Evolutionary conservation across 2,329 filamentous ascomycete genomes (phyloP).

Genomic region (Ceratocystis diversiconidia): DNA sequence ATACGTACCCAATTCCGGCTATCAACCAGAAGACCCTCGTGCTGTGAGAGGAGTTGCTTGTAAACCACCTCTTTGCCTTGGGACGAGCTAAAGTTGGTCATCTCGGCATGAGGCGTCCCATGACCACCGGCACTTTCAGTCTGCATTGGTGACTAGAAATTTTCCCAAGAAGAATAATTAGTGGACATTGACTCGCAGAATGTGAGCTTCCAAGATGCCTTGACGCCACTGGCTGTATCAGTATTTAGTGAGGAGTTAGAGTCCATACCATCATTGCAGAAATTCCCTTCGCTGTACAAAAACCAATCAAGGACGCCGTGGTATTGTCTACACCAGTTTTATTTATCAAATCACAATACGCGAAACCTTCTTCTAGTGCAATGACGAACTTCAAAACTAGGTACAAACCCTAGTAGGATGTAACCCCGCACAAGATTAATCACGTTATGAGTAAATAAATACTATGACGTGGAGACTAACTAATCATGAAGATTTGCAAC

Average conservation of each 20-base stretch:
- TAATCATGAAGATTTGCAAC: background rate
- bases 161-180: background rate
- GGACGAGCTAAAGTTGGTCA: conserved; percentile 54
- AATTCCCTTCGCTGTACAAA: background rate
- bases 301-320: too few relatives aligned
- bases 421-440: background rate
- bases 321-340: background rate
- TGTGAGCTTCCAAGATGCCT: background rate
- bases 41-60: conserved; percentile 56
- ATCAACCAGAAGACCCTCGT: conserved; percentile 52
- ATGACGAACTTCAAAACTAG: background rate
- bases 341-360: background rate
- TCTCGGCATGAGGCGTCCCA: conserved; percentile 47
- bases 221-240: background rate
- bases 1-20: conserved; percentile 64
- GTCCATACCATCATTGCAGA: background rate
- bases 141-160: background rate
- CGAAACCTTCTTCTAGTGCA: background rate
- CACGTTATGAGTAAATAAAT: background rate
- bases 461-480: background rate
- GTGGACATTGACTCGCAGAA: background rate
- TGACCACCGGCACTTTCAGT: background rate
- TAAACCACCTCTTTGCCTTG: conserved; percentile 61
- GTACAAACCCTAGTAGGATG: background rate
- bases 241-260: background rate